These are phyloP conservation scores for Corchorus olitorius DNA, from an alignment of 345 rosid genomes.

Conservation along the genomic window DNA sequence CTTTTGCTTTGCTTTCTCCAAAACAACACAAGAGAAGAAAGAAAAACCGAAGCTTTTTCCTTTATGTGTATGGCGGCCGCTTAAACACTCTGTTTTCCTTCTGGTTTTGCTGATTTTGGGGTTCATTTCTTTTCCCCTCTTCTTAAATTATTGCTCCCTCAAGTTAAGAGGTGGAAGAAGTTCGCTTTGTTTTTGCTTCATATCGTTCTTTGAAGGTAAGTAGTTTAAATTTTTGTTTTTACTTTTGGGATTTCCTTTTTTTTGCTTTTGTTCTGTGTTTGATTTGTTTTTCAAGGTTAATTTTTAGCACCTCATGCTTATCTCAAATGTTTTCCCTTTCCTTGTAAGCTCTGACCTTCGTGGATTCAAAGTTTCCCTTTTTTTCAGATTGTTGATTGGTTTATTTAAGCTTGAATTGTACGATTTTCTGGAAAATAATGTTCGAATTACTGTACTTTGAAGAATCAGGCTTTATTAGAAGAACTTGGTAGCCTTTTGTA, in stretches of 20 bases:
- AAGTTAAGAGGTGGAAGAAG: conserved; percentile 1
- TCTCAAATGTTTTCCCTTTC: neutral
- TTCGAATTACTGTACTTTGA: neutral
- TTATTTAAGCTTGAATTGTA: conserved; percentile 18
- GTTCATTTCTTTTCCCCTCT: neutral
- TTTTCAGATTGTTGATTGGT: neutral
- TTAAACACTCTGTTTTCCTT: neutral
- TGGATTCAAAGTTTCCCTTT: neutral
- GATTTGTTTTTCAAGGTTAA: neutral
- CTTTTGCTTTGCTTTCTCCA: neutral
- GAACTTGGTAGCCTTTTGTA: neutral
- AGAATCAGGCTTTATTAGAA: neutral
- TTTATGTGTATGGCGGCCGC: conserved; percentile 22
- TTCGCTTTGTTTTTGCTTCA: neutral
- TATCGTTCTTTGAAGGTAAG: neutral
- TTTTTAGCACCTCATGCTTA: neutral
- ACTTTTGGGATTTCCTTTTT: neutral
- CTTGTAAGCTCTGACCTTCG: conserved; percentile 8
- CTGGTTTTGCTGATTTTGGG: neutral
- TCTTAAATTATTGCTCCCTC: conserved; percentile 12
- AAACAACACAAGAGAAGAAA: neutral
- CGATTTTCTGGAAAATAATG: neutral
- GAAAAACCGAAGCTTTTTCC: conserved; percentile 5
- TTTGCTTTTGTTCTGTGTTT: neutral
- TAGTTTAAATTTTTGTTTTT: neutral